Conservation (phyloP, 768 basidiomycete species). For the Xerocomus potaroensis region DNA sequence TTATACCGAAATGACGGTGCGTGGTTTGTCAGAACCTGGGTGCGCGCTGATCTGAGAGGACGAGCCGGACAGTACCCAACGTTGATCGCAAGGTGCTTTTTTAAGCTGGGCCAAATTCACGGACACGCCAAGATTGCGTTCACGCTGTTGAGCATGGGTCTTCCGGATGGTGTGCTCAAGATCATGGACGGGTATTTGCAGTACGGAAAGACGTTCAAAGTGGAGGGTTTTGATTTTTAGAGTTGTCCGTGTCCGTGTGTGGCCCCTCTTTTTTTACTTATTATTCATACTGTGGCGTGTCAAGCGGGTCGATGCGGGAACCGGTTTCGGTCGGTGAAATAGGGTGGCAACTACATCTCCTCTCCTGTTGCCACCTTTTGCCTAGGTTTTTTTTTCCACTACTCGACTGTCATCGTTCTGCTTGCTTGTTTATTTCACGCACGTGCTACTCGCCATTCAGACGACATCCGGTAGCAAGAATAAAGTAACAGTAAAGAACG, state of each 20-base stretch:
- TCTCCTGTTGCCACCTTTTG: background rate
- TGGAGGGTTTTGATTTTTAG: slow-evolving; percentile 82
- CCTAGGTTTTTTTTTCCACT: background rate
- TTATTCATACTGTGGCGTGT: background rate
- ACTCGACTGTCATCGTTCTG: background rate
- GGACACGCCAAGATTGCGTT: slow-evolving; percentile 93
- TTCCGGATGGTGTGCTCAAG: slow-evolving; percentile 85
- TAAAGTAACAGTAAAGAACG: background rate
- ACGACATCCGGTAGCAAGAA: too few species aligned
- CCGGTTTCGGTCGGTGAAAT: slow-evolving; percentile 6
- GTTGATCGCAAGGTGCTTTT: slow-evolving; percentile 83
- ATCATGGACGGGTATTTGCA: slow-evolving; percentile 91
- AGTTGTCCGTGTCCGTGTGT: too few species aligned
- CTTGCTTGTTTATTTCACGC: background rate
- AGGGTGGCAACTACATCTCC: slow-evolving; percentile 7
- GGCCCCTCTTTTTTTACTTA: too few species aligned
- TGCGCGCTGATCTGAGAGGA: background rate
- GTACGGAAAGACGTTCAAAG: slow-evolving; percentile 84
- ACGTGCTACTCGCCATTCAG: too few species aligned
- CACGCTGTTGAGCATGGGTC: slow-evolving; percentile 89
- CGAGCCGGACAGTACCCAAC: slow-evolving; percentile 74
- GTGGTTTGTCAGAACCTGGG: slow-evolving; percentile 26
- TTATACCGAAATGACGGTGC: slow-evolving; percentile 83
- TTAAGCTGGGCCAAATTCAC: slow-evolving; percentile 90
- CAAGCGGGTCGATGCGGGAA: slow-evolving; percentile 10